Evolutionary conservation across 495 filamentous ascomycete genomes (phyloP).

Genomic region (Penicillium macrosclerotiorum): DNA sequence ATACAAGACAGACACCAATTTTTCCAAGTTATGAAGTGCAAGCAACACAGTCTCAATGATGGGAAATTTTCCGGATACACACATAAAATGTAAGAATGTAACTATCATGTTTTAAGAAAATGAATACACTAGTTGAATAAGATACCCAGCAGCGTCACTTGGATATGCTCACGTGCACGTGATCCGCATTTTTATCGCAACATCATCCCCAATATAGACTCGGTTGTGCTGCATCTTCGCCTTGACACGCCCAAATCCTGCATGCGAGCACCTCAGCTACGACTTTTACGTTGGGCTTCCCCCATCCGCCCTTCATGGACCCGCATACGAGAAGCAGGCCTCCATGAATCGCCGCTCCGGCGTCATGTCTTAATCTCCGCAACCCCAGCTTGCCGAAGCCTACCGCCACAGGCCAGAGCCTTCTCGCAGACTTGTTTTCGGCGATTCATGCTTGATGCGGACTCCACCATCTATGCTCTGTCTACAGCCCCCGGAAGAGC

Average conservation of each 20-base stretch:
- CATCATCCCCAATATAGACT: too few relatives aligned
- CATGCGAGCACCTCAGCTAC: constrained; percentile 31
- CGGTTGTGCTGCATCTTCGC: background rate
- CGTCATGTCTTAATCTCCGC: constrained; percentile 9
- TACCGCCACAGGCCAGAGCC: constrained; percentile 7
- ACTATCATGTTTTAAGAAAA: too few relatives aligned
- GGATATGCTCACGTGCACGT: too few relatives aligned
- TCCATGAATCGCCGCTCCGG: constrained; percentile 8
- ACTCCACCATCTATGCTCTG: constrained; percentile 83
- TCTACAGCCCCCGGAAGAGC: constrained; percentile 84
- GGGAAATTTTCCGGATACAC: too few relatives aligned
- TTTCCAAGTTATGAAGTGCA: too few relatives aligned
- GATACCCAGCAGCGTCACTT: too few relatives aligned
- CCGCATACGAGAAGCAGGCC: constrained; percentile 2
- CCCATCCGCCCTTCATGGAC: constrained; percentile 26
- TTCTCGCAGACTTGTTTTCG: constrained; percentile 23
- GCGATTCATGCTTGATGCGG: constrained; percentile 28
- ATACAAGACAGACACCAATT: too few relatives aligned
- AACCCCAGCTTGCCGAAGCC: constrained; percentile 1
- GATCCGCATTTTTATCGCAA: too few relatives aligned
- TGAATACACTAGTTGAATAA: too few relatives aligned
- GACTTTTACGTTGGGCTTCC: constrained; percentile 25
- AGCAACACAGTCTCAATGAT: too few relatives aligned
- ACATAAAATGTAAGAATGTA: too few relatives aligned
- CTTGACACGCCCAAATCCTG: constrained; percentile 9